phyloP scores from a whole-genome alignment of 1,284 basidiomycete genomes.

The Athelia sp. region DNA sequence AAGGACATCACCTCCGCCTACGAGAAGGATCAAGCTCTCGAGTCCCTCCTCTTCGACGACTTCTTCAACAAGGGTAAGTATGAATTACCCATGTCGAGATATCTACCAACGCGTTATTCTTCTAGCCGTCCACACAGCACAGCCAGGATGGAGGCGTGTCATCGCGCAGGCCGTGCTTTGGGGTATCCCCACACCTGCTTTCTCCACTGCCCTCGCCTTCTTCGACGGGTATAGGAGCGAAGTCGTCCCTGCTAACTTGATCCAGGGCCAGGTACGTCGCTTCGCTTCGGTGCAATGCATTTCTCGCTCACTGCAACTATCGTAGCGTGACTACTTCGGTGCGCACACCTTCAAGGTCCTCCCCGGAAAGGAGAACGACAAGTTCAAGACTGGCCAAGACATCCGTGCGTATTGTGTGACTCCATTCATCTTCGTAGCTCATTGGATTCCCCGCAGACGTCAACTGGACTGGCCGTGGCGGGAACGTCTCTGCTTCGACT shows the following conservation, averaged over 20 bases:
- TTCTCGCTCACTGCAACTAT: neutral
- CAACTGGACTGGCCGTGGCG: conserved; percentile 93
- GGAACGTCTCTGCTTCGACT: conserved; percentile 87
- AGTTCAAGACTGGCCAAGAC: conserved; percentile 77
- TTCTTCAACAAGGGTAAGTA: conserved; percentile 91
- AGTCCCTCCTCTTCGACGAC: conserved; percentile 93
- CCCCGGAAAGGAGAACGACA: conserved; percentile 83
- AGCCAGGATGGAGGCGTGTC: conserved; percentile 98
- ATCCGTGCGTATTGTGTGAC: conserved; percentile 63
- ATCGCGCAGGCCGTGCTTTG: conserved; percentile 95
- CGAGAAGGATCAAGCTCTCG: conserved; percentile 81
- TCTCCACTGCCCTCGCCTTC: conserved; percentile 97
- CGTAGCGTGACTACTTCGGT: conserved; percentile 88
- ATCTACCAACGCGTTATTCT: conserved; percentile 5
- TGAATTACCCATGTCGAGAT: neutral
- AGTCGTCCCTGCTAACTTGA: conserved; percentile 88
- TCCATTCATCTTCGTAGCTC: neutral
- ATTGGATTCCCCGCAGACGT: conserved; percentile 45
- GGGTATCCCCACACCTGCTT: conserved; percentile 96
- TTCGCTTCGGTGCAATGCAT: neutral
- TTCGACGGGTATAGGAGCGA: conserved; percentile 97
- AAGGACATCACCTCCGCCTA: conserved; percentile 92
- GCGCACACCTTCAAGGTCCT: conserved; percentile 94
- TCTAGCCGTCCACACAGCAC: conserved; percentile 85
- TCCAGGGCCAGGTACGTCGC: conserved; percentile 80